Evolutionary conservation across 495 filamentous ascomycete species (phyloP), one percentile per base, ranked within the genome.

Genomic region (Lepraria neglecta): DNA sequence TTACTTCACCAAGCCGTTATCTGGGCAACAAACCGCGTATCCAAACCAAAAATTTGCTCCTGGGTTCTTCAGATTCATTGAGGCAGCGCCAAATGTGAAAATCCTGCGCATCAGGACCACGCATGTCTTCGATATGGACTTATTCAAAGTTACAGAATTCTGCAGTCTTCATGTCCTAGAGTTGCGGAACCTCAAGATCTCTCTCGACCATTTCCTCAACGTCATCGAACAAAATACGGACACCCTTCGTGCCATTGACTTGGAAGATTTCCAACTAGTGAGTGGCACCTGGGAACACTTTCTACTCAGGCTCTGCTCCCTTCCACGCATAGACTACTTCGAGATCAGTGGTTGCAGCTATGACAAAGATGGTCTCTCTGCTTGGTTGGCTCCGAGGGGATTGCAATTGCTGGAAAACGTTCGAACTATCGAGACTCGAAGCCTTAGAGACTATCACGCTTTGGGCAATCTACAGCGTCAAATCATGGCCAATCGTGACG

Each of bases 81-180:
- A 52, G 27, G 2, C n/a, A 30, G 48, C 48, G 28, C 27, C 15
- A 3, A 52, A 31, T 52, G 28, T 52, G 31, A 17, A 30, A 21
- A 28, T 30, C 6, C 31, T 52, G 27, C 48, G 48, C 15, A 52
- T 52, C 27, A 52, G 28, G 14, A 24, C 17, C 14, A 52, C 48
- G 27, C 48, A 52, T 52, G 48, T 52, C 27, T 15, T 52, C 48
- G 48, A 52, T 6, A 52, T 52, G 48, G 48, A 52, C 48, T 52
- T 52, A 24, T 30, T 28, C 15, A 52, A 30, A 7, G 17, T 30
- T 9, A 17, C 28, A 52, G 15, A 21, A n/a, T 52, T 52, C 14
- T 17, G 15, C 48, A 52, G 17, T 9, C 48, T 52, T 31, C 48
- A 30, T 33, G 11, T 33, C 12, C 48, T 52, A 9, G 48, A 31